Evolutionary conservation across 805 yeast genomes (phyloP), one percentile per base, ranked within the genome.

Genomic region (Spathaspora sp.): DNA sequence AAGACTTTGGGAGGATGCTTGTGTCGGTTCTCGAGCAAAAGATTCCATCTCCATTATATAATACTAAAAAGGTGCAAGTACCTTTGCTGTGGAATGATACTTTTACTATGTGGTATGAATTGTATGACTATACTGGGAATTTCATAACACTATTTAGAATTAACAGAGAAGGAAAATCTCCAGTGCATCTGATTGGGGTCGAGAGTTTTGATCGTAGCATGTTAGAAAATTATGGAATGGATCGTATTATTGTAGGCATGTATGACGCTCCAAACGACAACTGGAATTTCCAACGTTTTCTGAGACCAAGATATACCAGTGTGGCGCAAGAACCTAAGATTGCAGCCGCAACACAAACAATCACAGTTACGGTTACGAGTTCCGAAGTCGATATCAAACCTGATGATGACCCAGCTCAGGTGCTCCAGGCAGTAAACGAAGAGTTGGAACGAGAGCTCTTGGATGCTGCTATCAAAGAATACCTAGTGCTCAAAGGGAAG

Each of bases 71-170:
- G 6, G 19, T 28, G 17, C 46, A 57, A 5, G 47, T 52, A 6
- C 49, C 54, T 12, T 50, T 63, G 10, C 39, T 50, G 14, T 70
- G 73, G 74, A 55, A 57, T 10, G 73, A 69, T 55, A 38, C 63
- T 5, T 73, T 73, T 50, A 49, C 57, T 5, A 56, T 63, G 16
- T 72, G 76, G 75, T 70, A 59, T 50, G 77, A 73, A 53, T 40
- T 71, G 9, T 74, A 72, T 53, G 68, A 71, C 52, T 56, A 54
- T 50, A 51, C 49, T 28, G 78, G 77, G 0, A 57, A 64, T 28
- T 62, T 73, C n/a, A 18, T 63, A 38, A 57, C 55, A 4, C 42
- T 72, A 11, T 51, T 64, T 6, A 63, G 62, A 38, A 50, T 73
- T 1, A 49, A 54, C 4, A 58, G 69, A 46, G 65, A 65, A 48